Evolutionary conservation across 441 rosid species (phyloP), one percentile per base, ranked within the genome.

Genomic region (Eruca vesicaria): DNA sequence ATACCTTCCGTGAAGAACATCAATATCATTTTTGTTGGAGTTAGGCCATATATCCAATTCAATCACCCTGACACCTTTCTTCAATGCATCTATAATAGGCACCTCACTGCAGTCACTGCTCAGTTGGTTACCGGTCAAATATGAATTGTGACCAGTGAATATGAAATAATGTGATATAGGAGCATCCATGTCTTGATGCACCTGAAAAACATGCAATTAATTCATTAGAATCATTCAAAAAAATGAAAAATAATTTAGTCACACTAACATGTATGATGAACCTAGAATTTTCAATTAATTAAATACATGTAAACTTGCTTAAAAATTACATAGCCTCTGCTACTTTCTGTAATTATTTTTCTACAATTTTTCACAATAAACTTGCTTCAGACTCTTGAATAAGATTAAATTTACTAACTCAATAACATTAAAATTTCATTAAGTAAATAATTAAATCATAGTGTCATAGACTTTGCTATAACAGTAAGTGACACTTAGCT

Each of bases 31-130:
- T 20, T 91, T 89, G 33, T 70, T 66, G 18, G 96, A 86, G 81
- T 90, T 90, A 0, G 98, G 99, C 99, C 99, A 94, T 66, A 94
- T 79, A 80, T 94, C 99, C 81, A 94, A 76, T 75, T 94, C 98
- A 76, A 94, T 87, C 35, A 92, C 99, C 70, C 99, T 83, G 10
- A 94, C 99, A 63, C 99, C 99, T 85, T 72, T 86, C 77, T 83
- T 58, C 80, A 94, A 78, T 0, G 98, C 98, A 19, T 77, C 68
- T 67, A 89, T 86, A 69, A 92, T 92, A 7, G 99, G 99, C 7
- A 83, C 87, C 38, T 88, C 94, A 26, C 98, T 94, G 84, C 97
- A 92, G 68, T 92, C 96, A 72, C 97, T 94, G 69, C 86, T 94
- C 33, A 94, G 91, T 79, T 94, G 97, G 78, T 94, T 94, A 67